Conservation (phyloP, 805 yeast species). For the Zygotorulaspora sp. region DNA sequence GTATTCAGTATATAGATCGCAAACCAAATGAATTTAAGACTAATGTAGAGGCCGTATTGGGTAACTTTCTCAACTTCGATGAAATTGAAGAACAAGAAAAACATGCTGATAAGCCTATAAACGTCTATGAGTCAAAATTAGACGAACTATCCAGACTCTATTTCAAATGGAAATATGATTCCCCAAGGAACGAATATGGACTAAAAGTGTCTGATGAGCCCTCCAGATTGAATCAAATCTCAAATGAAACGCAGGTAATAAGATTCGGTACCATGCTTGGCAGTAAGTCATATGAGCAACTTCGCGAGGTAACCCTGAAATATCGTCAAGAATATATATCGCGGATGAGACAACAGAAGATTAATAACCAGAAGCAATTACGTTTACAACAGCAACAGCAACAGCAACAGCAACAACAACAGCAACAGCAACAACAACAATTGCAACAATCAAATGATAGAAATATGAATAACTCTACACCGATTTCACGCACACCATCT, state of each 20-base stretch:
- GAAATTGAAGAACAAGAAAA: conserved; percentile 31
- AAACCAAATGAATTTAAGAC: conserved; percentile 43
- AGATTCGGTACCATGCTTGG: conserved; percentile 89
- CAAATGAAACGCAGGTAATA: conserved; percentile 81
- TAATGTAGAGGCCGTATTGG: conserved; percentile 36
- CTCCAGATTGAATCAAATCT: conserved; percentile 72
- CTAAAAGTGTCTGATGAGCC: conserved; percentile 72
- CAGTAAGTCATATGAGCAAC: conserved; percentile 77
- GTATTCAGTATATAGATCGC: conserved; percentile 70
- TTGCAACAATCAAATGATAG: conserved; percentile 4
- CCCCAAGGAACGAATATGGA: conserved; percentile 44
- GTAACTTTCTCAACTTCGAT: conserved; percentile 41
- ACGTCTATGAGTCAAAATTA: conserved; percentile 45
- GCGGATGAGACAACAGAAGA: conserved; percentile 35
- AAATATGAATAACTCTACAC: conserved; percentile 6
- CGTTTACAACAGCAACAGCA: conserved; percentile 17
- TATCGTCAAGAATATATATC: conserved; percentile 56
- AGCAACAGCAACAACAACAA: conserved; percentile 9
- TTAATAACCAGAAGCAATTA: conserved; percentile 23
- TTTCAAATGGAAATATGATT: conserved; percentile 66
- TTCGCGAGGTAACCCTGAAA: conserved; percentile 63
- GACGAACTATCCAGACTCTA: conserved; percentile 47
- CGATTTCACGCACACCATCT: conserved; percentile 13
- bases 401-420: conserved; percentile 13
- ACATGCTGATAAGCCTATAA: conserved; percentile 24